Conservation (phyloP, 441 rosid species). For the Iberis amara region DNA sequence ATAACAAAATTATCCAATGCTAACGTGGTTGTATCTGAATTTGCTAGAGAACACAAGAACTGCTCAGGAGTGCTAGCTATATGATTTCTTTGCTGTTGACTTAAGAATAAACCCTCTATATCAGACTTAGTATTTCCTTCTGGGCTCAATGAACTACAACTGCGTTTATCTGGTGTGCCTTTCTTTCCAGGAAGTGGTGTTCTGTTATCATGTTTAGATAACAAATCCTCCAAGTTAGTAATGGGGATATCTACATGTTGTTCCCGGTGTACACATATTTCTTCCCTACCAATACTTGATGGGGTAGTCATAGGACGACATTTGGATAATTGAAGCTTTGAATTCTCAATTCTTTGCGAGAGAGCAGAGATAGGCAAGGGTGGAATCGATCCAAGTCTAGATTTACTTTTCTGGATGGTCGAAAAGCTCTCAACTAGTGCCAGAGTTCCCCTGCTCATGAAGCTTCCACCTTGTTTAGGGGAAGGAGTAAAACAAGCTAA, state of each 20-base stretch:
- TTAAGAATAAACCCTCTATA: slow-evolving; percentile 25
- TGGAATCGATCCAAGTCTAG: slow-evolving; percentile 31
- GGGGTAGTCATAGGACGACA: slow-evolving; percentile 34
- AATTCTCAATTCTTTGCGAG: slow-evolving; percentile 45
- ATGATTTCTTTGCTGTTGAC: slow-evolving; percentile 31
- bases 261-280: slow-evolving; percentile 15
- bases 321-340: slow-evolving; percentile 42
- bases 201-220: slow-evolving; percentile 25
- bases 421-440: slow-evolving; percentile 21
- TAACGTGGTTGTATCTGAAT: slow-evolving; percentile 34
- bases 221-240: slow-evolving; percentile 40
- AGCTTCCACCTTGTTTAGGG: slow-evolving; percentile 41
- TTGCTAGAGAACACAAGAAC: slow-evolving; percentile 34
- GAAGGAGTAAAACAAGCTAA: slow-evolving; percentile 52
- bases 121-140: slow-evolving; percentile 29
- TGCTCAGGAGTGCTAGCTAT: slow-evolving; percentile 28
- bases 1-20: slow-evolving; percentile 29
- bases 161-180: slow-evolving; percentile 19
- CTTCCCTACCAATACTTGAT: slow-evolving; percentile 31
- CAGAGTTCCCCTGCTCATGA: slow-evolving; percentile 42
- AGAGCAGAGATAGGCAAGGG: slow-evolving; percentile 44
- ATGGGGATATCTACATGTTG: slow-evolving; percentile 31
- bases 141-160: slow-evolving; percentile 24
- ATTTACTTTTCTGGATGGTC: too few species aligned
- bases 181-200: slow-evolving; percentile 32